Conservation (phyloP, 306 rosid genomes). For the Lagenaria siceraria region DNA sequence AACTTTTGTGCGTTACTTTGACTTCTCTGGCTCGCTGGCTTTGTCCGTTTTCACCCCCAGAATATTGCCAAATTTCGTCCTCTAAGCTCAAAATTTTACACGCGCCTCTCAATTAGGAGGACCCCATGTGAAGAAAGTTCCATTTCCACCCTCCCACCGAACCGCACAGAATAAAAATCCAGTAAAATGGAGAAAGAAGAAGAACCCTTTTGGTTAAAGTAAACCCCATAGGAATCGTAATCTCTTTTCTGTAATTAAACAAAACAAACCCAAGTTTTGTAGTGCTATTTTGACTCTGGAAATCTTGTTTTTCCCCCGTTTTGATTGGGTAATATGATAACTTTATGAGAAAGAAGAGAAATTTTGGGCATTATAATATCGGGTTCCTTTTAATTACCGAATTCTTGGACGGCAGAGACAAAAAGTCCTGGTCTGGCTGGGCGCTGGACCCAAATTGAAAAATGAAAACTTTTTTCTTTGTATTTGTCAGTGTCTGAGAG, state of each 20-base stretch:
- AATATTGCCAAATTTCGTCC: background rate
- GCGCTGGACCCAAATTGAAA: background rate
- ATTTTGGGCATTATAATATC: background rate
- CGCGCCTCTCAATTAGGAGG: background rate
- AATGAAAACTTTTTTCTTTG: background rate
- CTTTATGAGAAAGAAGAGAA: background rate
- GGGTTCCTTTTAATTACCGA: background rate
- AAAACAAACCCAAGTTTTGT: background rate
- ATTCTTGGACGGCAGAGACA: background rate
- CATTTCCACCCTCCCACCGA: background rate
- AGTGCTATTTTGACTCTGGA: background rate
- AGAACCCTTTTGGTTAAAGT: background rate
- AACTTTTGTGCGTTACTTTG: constrained; percentile 1
- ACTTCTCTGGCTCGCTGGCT: constrained; percentile 5
- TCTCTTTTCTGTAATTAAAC: background rate
- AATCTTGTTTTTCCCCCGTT: background rate
- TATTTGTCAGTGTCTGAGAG: background rate
- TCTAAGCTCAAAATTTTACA: background rate
- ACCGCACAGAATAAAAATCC: background rate
- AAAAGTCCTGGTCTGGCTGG: background rate
- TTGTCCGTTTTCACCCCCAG: background rate
- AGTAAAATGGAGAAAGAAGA: background rate
- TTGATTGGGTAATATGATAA: background rate
- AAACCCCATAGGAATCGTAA: background rate
- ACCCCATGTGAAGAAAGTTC: background rate